A percentile compares a stretch with the other conserved stretches of the same genome.
Evolutionary conservation across 2,329 filamentous ascomycete species (phyloP).

Genomic region (Dactylellina drechsleri): DNA sequence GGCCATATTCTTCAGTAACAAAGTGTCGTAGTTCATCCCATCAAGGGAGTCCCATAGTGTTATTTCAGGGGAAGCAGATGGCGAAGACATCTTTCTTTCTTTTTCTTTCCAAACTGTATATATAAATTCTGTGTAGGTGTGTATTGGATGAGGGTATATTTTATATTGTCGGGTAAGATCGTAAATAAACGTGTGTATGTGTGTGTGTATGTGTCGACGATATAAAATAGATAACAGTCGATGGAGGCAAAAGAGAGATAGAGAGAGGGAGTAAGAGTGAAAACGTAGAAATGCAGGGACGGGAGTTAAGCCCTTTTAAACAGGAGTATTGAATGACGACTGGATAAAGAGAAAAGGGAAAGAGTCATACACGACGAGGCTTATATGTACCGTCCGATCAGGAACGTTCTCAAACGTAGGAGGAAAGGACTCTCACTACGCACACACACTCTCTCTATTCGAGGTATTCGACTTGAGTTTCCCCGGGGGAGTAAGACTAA

Average conservation of each 20-base stretch:
- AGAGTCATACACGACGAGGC: slow-evolving; percentile 15
- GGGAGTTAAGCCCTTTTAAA: slow-evolving; percentile 31
- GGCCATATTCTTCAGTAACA: slow-evolving; percentile 43
- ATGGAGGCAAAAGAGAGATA: neutral
- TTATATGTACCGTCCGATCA: neutral
- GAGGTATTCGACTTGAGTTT: too few relatives aligned
- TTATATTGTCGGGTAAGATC: too few relatives aligned
- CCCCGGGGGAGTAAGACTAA: too few relatives aligned
- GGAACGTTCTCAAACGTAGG: slow-evolving; percentile 7
- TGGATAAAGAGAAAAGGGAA: neutral
- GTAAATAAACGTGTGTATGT: too few relatives aligned
- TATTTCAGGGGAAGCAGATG: slow-evolving; percentile 31
- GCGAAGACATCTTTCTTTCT: slow-evolving; percentile 28
- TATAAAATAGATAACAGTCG: neutral
- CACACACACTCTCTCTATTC: neutral
- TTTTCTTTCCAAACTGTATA: too few relatives aligned
- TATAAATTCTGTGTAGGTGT: too few relatives aligned
- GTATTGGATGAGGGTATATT: too few relatives aligned
- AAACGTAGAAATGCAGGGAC: neutral
- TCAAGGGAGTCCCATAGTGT: slow-evolving; percentile 42
- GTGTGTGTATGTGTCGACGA: neutral
- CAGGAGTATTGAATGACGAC: neutral
- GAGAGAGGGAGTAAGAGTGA: neutral
- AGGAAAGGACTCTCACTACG: neutral
- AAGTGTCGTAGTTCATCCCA: slow-evolving; percentile 44